These are phyloP conservation scores for Sporobolus alterniflorus DNA, from an alignment of 202 grass and related monocot genomes.

Conservation along the genomic window DNA sequence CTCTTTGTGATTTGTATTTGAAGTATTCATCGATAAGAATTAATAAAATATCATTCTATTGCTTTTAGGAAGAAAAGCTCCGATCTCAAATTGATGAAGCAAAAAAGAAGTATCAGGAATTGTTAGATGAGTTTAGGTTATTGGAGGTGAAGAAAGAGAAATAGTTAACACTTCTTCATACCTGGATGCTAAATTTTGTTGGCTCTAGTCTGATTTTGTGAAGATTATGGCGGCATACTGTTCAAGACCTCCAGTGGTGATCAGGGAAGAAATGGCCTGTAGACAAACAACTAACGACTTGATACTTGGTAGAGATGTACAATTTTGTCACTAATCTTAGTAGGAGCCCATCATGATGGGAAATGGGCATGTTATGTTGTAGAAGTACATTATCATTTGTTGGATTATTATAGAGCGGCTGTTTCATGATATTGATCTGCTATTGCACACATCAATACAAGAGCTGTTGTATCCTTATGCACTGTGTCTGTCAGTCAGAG, in stretches of 20 bases:
- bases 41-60: conserved; percentile 34
- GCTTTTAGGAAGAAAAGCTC: conserved; percentile 76
- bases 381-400: conserved; percentile 23
- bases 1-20: conserved; percentile 5
- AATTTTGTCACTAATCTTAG: conserved; percentile 46
- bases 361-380: conserved; percentile 3
- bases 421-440: not conserved
- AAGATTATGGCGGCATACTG: conserved; percentile 12
- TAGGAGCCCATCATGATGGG: not conserved
- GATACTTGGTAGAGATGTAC: conserved; percentile 22
- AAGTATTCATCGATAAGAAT: conserved; percentile 29
- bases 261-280: conserved; percentile 25
- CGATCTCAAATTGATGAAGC: conserved; percentile 66
- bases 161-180: conserved; percentile 13
- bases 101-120: conserved; percentile 68
- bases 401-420: conserved; percentile 20
- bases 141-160: conserved; percentile 76
- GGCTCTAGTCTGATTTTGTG: conserved; percentile 1
- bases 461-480: not conserved
- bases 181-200: not conserved
- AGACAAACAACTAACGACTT: not conserved
- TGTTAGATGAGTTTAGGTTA: conserved; percentile 57
- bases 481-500: not conserved
- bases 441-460: not conserved
- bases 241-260: not conserved